phyloP scores from a whole-genome alignment of 331 rosid species.

The Acacia pycnantha region DNA sequence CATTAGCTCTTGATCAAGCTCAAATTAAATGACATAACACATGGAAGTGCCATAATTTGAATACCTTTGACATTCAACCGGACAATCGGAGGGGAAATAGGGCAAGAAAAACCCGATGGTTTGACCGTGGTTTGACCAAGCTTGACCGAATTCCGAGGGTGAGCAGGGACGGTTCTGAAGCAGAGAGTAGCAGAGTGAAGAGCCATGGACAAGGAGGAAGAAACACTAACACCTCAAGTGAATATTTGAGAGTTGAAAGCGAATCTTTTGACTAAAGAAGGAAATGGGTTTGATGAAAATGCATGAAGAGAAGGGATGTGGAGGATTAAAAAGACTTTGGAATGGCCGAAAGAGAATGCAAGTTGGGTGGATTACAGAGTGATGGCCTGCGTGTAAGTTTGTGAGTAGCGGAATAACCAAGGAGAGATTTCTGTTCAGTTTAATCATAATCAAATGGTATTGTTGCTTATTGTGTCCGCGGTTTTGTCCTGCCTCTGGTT shows the following conservation, averaged over 20 bases:
- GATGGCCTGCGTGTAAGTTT: background rate
- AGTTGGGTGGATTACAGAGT: background rate
- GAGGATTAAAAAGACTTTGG: slow-evolving; percentile 3
- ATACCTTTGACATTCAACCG: slow-evolving; percentile 58
- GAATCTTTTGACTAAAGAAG: background rate
- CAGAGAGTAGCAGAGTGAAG: slow-evolving; percentile 57
- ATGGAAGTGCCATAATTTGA: slow-evolving; percentile 10
- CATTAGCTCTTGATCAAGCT: background rate
- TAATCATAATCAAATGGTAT: no score
- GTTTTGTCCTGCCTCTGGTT: background rate
- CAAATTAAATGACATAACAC: background rate
- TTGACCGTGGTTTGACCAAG: slow-evolving; percentile 35
- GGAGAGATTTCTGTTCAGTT: background rate
- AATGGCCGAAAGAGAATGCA: slow-evolving; percentile 12
- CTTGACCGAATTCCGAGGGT: slow-evolving; percentile 42
- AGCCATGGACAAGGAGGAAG: slow-evolving; percentile 49
- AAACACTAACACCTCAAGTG: background rate
- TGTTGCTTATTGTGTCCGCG: background rate
- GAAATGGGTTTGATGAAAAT: background rate
- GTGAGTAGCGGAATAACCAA: slow-evolving; percentile 8
- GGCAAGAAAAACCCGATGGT: slow-evolving; percentile 42
- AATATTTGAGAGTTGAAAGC: background rate
- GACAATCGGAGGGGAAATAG: slow-evolving; percentile 34
- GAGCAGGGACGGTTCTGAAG: slow-evolving; percentile 37
- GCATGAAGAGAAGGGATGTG: background rate